Percentiles rank a stretch among this genome's conserved stretches.
Evolutionary conservation across 2,329 filamentous ascomycete genomes (phyloP).

Genomic region (Monilinia laxa): DNA sequence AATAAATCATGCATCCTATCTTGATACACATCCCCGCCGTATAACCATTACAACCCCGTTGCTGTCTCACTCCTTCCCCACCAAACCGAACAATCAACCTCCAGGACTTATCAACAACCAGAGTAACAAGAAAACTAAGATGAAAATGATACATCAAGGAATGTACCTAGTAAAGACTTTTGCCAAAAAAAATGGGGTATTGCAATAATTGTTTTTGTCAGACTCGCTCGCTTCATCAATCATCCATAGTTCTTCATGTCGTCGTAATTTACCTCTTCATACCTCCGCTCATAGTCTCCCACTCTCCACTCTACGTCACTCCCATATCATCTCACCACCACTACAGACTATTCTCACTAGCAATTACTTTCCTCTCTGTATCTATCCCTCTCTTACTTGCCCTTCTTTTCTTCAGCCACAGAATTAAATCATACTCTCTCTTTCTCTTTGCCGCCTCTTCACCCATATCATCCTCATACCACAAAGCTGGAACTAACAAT

Average conservation of each 20-base stretch:
- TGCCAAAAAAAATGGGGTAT: conserved; percentile 1
- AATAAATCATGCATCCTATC: background rate
- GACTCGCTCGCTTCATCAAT: background rate
- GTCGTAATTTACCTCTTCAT: background rate
- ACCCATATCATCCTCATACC: conserved; percentile 45
- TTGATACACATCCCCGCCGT: background rate
- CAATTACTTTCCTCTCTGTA: conserved; percentile 28
- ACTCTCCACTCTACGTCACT: background rate
- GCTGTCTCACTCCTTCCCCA: too few relatives aligned
- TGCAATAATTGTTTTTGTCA: background rate
- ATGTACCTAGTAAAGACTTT: background rate
- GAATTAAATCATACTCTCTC: conserved; percentile 25
- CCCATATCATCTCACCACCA: background rate
- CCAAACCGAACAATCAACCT: background rate
- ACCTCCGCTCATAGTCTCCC: background rate
- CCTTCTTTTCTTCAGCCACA: conserved; percentile 29
- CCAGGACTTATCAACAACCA: background rate
- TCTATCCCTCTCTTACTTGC: background rate
- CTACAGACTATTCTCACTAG: conserved; percentile 43
- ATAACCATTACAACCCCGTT: background rate
- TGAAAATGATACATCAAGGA: background rate
- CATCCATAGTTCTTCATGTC: conserved; percentile 3
- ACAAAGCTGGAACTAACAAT: conserved; percentile 77
- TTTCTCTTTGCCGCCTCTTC: conserved; percentile 25
- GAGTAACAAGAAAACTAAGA: background rate